These are phyloP conservation scores for Calocybe gangraenosa DNA, from an alignment of 768 basidiomycete genomes.

Conservation along the genomic window DNA sequence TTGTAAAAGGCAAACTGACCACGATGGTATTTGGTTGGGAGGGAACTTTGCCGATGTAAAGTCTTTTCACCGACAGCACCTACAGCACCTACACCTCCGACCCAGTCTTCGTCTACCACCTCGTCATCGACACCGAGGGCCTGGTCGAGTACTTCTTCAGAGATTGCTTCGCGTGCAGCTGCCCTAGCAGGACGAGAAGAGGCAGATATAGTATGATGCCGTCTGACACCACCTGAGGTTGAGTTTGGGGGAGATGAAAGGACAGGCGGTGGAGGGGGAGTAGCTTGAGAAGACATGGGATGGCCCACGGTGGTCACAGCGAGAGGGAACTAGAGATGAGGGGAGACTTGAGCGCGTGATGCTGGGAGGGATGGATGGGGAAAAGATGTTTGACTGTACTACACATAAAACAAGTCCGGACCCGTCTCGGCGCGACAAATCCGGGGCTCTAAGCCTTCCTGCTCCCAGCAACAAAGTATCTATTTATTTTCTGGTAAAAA, in stretches of 20 bases:
- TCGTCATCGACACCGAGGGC: constrained; percentile 72
- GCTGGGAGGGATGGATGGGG: constrained; percentile 13
- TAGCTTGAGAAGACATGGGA: constrained; percentile 30
- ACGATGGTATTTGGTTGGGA: constrained; percentile 77
- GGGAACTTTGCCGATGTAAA: constrained; percentile 75
- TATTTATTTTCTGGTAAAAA: too few species aligned
- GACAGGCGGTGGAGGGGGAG: constrained; percentile 34
- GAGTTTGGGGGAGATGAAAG: constrained; percentile 37
- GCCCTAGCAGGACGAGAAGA: constrained; percentile 62
- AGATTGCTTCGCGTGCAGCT: constrained; percentile 57
- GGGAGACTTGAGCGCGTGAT: constrained; percentile 1
- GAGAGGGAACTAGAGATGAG: constrained; percentile 11
- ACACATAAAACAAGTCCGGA: neutral
- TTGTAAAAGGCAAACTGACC: constrained; percentile 38
- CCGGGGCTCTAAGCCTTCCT: neutral
- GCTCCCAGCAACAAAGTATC: too few species aligned
- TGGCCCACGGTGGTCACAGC: constrained; percentile 6
- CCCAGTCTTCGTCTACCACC: constrained; percentile 76
- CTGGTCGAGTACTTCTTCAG: constrained; percentile 58
- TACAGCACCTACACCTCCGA: constrained; percentile 74
- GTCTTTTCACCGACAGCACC: constrained; percentile 68
- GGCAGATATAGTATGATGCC: constrained; percentile 81
- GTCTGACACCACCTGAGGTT: constrained; percentile 48
- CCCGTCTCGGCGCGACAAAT: constrained; percentile 11
- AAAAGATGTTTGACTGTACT: constrained; percentile 4